Evolutionary conservation across 192 early-diverging fungal genomes (phyloP), one percentile per base, ranked within the genome.

Genomic region (Backusella tuberculispora): DNA sequence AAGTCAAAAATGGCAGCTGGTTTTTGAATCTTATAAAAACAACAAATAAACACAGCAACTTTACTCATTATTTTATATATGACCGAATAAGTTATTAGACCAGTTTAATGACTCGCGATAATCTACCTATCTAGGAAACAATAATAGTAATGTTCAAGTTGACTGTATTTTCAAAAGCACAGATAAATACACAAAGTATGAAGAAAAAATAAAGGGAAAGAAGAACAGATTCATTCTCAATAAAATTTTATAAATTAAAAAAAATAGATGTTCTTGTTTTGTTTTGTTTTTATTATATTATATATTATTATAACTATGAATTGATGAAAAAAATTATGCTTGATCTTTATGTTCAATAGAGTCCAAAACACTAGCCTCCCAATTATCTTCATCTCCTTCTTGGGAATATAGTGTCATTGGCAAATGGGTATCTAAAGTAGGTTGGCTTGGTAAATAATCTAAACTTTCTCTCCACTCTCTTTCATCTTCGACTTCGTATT

Each of bases 371-470:
- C 21, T 26, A 4, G 5, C 26, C 41, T 69, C 42, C 67, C 67
- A 69, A 46, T 69, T 44, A 5, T 69, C 68, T 24, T 47, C 68
- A 6, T 26, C 21, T 15, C 44, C 68, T 13, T 46, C 44, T 46
- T 45, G 21, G 53, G 53, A 60, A 45, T 45, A 4, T 37, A 45
- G 26, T 45, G 44, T 21, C 45, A 47, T 69, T 15, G 68, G 68
- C 44, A 69, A 47, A 67, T 40, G 37, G 66, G 41, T 67, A 67
- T 67, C 66, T 19, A 67, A 17, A 21, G 38, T 38, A 60, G 53
- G 53, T 13, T 60, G 53, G 26, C 53, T 60, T 60, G 53, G 53
- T 60, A 60, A 60, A 60, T 60, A 60, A 60, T 60, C 53, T 60
- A 60, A 60, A n/a, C 53, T 60, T 60, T 60, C 53, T 60, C 53